Base-by-base conservation (phyloP, 2,329 filamentous ascomycete genomes). In the Cercospora sp. region DNA sequence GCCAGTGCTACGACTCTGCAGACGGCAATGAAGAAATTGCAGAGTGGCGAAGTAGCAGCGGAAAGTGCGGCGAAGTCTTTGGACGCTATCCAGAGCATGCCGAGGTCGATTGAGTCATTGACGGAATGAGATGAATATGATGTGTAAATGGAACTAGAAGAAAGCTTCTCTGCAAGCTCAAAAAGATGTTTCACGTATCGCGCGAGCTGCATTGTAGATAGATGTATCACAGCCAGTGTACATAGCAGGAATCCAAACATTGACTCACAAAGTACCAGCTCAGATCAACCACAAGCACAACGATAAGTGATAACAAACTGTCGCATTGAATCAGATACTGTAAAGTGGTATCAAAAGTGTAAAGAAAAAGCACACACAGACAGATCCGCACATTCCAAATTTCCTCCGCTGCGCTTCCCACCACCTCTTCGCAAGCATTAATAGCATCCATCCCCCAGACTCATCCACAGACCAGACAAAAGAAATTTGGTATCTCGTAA, bases 41-140 rank as follows among this genome's bases (percentile, higher is more conserved):
- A 72, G 33, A 60, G 63, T 42, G 75, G 74, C 10, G 62, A 71
- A 51, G 55, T 33, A 8, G 60, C 67, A 18, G 66, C 66, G 9
- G 70, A 67, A 4, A 64, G 64, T 30, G 73, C 75, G 5, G 65
- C 69, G 9, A 63, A 57, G 23, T 58, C 39, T 12, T 23, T 76
- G 13, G 63, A 64, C n/a, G 67, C 59, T 3, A 73, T 75, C 18
- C 65, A 70, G 23, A 62, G 53, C 6, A 58, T 75, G 64, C 72
- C 73, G 6, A 63, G 30, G 23, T 70, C 65, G 12, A 42, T 70
- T 6, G 66, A 70, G 30, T 42, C 55, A 3, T 62, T 70, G 60
- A 28, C 26, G 23, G 53, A 48, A 23, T 64, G 13, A 36, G 23
- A 36, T 5, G 30, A n/a, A 12, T 10, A n/a, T 3, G 1, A 3